A percentile compares a stretch with the other conserved stretches of the same genome.
These are phyloP conservation scores for Durio zibethinus DNA, from an alignment of 345 rosid species.

Conservation along the genomic window DNA sequence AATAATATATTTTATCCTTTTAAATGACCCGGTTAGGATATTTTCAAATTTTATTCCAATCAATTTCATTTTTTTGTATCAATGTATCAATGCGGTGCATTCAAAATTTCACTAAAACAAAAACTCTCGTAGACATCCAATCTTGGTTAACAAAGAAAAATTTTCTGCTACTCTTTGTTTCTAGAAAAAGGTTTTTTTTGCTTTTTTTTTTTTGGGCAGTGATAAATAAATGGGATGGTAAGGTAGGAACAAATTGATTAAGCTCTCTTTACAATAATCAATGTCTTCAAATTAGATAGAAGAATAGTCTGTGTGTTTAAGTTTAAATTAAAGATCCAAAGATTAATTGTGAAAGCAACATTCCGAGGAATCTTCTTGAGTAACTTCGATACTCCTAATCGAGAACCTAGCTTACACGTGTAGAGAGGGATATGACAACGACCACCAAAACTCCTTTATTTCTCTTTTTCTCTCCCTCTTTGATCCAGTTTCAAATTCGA, in stretches of 20 bases:
- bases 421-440: constrained; percentile 26
- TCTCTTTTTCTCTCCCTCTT: neutral
- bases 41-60: too few relatives aligned
- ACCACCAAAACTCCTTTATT: neutral
- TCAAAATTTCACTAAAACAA: too few relatives aligned
- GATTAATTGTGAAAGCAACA: constrained; percentile 6
- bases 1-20: too few relatives aligned
- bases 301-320: neutral
- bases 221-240: neutral
- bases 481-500: too few relatives aligned
- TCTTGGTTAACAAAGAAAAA: too few relatives aligned
- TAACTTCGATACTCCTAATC: neutral
- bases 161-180: too few relatives aligned
- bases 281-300: neutral
- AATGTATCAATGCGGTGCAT: too few relatives aligned
- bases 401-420: constrained; percentile 5
- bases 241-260: neutral
- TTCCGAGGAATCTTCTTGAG: constrained; percentile 27
- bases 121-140: too few relatives aligned
- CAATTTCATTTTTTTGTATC: too few relatives aligned
- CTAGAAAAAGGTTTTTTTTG: too few relatives aligned
- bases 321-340: constrained; percentile 11
- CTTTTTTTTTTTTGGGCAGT: neutral
- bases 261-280: neutral
- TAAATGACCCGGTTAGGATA: too few relatives aligned